These are phyloP conservation scores for Cyberlindnera mississippiensis DNA, from an alignment of 805 yeast genomes.

Conservation along the genomic window DNA sequence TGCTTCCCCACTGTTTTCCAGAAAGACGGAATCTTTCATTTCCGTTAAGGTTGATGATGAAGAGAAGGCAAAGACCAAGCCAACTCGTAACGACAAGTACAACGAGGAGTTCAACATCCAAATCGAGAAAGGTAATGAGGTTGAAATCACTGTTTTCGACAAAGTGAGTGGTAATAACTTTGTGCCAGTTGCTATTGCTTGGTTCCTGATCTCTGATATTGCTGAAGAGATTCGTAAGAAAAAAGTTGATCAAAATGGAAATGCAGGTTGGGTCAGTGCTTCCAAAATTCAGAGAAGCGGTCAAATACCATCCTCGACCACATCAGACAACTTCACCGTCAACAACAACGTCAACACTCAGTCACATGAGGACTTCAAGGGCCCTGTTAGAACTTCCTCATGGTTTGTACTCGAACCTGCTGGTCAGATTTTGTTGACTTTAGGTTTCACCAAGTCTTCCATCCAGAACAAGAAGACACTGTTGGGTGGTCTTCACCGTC, in stretches of 20 bases:
- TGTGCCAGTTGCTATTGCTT: slow-evolving; percentile 87
- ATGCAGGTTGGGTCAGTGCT: slow-evolving; percentile 89
- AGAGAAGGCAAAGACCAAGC: slow-evolving; percentile 69
- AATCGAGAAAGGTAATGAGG: slow-evolving; percentile 88
- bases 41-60: slow-evolving; percentile 86
- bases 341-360: slow-evolving; percentile 12
- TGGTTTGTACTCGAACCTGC: slow-evolving; percentile 95
- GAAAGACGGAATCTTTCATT: slow-evolving; percentile 75
- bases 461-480: slow-evolving; percentile 41
- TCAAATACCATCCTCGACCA: slow-evolving; percentile 15
- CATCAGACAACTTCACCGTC: slow-evolving; percentile 25
- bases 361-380: slow-evolving; percentile 14
- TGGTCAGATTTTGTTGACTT: slow-evolving; percentile 77
- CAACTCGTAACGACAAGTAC: slow-evolving; percentile 76
- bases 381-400: slow-evolving; percentile 50
- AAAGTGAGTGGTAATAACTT: slow-evolving; percentile 51
- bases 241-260: slow-evolving; percentile 74
- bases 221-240: slow-evolving; percentile 93
- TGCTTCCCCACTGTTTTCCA: slow-evolving; percentile 74
- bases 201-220: slow-evolving; percentile 88
- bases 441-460: slow-evolving; percentile 74
- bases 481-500: slow-evolving; percentile 79
- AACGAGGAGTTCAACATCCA: slow-evolving; percentile 75
- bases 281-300: slow-evolving; percentile 39
- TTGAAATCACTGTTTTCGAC: slow-evolving; percentile 85